Evolutionary conservation across 1,284 basidiomycete genomes (phyloP), one percentile per base, ranked within the genome.

Genomic region (Puccinia horiana): DNA sequence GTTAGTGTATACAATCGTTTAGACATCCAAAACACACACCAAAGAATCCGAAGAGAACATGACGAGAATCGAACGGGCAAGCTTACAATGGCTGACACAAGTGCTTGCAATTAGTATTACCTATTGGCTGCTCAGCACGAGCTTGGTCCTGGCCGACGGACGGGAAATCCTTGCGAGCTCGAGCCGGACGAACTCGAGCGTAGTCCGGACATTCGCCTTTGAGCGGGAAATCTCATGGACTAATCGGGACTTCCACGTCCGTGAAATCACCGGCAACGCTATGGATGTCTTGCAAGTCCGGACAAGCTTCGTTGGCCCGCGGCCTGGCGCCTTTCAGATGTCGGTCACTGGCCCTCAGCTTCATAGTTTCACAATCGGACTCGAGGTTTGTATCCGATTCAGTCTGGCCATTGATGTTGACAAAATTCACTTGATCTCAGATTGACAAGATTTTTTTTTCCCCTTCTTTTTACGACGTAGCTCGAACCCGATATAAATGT

Each of bases 201-300:
- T 8, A 9, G 8, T 3, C 18, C 40, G 44, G 18, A 49, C 44
- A 3, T 72, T 49, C 69, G 29, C 3, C 69, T 35, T 72, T 26
- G n/a, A 72, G 47, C 40, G 69, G 16, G 44, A 72, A n/a, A 49
- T 52, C 12, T 72, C 69, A 16, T 49, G 42, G 44, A 11, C 18
- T 26, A 72, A 49, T 26, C 69, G n/a, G 69, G 69, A 72, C 44
- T 72, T 72, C 47, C 5, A 29, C 1, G 69, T 72, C 42, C 44
- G 47, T 1, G 69, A 72, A 49, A 29, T 49, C n/a, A 32, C 6
- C 69, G 69, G 69, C 12, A 2, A n/a, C n/a, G n/a, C n/a, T n/a
- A n/a, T n/a, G 12, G 69, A 35, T 14, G 11, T 6, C n/a, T 32
- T 72, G 37, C 23, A 35, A 32, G 69, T 72, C 47, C 44, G 16